Base-by-base conservation (phyloP, 257 asterid species). In the Nicotiana knightiana region DNA sequence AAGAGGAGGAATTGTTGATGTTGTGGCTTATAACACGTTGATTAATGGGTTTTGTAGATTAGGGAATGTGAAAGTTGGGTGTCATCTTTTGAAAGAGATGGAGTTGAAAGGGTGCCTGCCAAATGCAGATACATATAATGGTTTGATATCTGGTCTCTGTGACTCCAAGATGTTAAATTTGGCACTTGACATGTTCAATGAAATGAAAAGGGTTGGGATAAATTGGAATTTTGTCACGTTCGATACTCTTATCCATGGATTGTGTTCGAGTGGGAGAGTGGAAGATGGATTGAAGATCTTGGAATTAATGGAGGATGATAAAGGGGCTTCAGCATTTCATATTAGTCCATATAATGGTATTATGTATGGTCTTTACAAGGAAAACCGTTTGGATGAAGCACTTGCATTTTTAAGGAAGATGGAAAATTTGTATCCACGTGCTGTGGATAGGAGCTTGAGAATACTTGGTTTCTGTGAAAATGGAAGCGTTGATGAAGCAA, bases 101-200 rank as follows among this genome's bases (percentile, higher is more conserved):
- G 98, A 94, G 89, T 85, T 84, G 87, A 94, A 91, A 82, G 99
- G 98, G 9, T 90, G 93, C 81, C 76, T 96, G 24, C 98, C 99
- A 2, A 93, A 88, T 86, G 83, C 86, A 2, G 92, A 88, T 21
- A 94, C 99, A 0, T 94, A 94, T 83, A 94, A 92, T 77, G 79
- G 89, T 63, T 81, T 96, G 89, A 93, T 96, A 35, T 67, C 82
- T 59, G 97, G 97, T 68, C 91, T 90, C 64, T 94, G 98, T 64
- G 90, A 90, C 51, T 84, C 86, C 24, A 53, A 81, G 57, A 88
- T 86, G 92, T 86, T 93, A 76, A 94, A 93, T 79, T 88, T 88
- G 5, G 97, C 97, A 64, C 88, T 92, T 82, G 98, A 94, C 54
- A 79, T 91, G 94, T 96, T 94, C 75, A 82, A 90, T 30, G 98